Percentiles rank a stretch among this genome's conserved stretches.
phyloP scores from a whole-genome alignment of 1,284 basidiomycete species.

The Pseudozyma sp. region DNA sequence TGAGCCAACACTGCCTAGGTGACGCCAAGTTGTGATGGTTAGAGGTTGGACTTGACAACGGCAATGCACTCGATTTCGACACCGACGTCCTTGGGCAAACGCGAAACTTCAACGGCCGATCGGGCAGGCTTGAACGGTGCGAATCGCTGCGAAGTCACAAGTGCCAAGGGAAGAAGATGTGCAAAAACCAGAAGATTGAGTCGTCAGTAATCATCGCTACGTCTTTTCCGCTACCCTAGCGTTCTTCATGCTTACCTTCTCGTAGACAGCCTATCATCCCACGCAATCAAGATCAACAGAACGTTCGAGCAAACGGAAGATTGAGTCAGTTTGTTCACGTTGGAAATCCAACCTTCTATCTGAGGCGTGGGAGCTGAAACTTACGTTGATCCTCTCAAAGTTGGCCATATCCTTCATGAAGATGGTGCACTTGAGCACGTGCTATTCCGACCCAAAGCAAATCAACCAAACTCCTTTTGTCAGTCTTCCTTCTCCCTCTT shows the following conservation, averaged over 20 bases:
- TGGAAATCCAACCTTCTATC: background rate
- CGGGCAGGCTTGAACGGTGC: slow-evolving; percentile 83
- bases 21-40: background rate
- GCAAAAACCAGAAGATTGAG: background rate
- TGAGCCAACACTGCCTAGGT: background rate
- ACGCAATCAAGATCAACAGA: background rate
- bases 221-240: slow-evolving; percentile 5
- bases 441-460: slow-evolving; percentile 9
- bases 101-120: slow-evolving; percentile 78
- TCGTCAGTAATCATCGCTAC: background rate
- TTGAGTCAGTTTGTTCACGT: background rate
- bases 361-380: slow-evolving; percentile 6
- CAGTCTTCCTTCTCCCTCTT: background rate
- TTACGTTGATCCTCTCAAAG: slow-evolving; percentile 83
- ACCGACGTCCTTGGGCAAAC: slow-evolving; percentile 81
- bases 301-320: background rate
- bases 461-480: background rate
- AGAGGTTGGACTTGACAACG: slow-evolving; percentile 58
- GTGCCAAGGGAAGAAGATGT: background rate
- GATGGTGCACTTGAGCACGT: slow-evolving; percentile 72
- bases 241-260: slow-evolving; percentile 47
- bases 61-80: slow-evolving; percentile 94
- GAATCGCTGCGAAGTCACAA: slow-evolving; percentile 31
- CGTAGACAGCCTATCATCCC: slow-evolving; percentile 60
- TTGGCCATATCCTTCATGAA: slow-evolving; percentile 94